phyloP scores from a whole-genome alignment of 1,139 yeast species.

The Komagataea norvegica region DNA sequence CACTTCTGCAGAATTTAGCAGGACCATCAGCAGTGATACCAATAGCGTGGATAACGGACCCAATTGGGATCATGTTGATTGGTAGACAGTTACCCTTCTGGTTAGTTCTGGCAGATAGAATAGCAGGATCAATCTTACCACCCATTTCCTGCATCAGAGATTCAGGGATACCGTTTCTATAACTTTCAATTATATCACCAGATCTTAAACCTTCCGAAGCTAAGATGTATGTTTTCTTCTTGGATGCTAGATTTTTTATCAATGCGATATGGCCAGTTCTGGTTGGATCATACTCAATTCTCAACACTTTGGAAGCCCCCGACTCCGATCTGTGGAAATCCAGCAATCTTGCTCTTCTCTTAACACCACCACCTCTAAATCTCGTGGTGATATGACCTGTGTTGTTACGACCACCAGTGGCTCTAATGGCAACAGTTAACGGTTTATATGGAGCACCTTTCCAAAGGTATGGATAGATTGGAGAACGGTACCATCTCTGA shows the following conservation, averaged over 20 bases:
- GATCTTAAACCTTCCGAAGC: slow-evolving; percentile 92
- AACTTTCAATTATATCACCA: slow-evolving; percentile 88
- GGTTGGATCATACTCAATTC: slow-evolving; percentile 96
- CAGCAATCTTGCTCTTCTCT: slow-evolving; percentile 76
- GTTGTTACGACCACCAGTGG: slow-evolving; percentile 85
- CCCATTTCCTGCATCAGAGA: slow-evolving; percentile 76
- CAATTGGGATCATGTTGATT: slow-evolving; percentile 84
- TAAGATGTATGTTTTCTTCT: slow-evolving; percentile 67
- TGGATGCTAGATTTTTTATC: slow-evolving; percentile 58
- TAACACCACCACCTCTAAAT: slow-evolving; percentile 97
- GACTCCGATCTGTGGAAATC: slow-evolving; percentile 65
- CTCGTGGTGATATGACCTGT: slow-evolving; percentile 86
- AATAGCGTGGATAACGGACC: slow-evolving; percentile 83
- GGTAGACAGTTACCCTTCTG: slow-evolving; percentile 96
- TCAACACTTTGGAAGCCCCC: slow-evolving; percentile 74
- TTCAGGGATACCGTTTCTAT: slow-evolving; percentile 81
- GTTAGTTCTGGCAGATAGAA: slow-evolving; percentile 79
- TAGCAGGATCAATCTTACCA: slow-evolving; percentile 88
- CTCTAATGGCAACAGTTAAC: slow-evolving; percentile 69
- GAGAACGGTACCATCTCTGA: slow-evolving; percentile 82
- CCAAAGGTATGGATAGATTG: slow-evolving; percentile 81
- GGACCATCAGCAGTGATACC: slow-evolving; percentile 78
- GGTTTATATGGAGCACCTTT: slow-evolving; percentile 78
- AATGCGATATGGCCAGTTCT: slow-evolving; percentile 93
- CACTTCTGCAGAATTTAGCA: slow-evolving; percentile 87